phyloP scores from a whole-genome alignment of 208 protist species.

The Trichomonas vaginalis region DNA sequence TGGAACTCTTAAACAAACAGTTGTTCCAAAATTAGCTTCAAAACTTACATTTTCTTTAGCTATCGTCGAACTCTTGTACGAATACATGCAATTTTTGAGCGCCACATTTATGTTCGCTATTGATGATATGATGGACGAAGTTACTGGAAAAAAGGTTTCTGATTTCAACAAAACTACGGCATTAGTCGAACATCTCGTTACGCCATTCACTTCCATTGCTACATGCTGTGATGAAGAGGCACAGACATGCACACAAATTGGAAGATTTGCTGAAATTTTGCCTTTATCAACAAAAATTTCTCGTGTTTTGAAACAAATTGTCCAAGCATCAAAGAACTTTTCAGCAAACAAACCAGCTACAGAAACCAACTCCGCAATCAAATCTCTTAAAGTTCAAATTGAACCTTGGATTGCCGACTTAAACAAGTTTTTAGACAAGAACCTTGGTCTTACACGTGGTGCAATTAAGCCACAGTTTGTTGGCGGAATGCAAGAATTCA shows the following conservation, averaged over 20 bases:
- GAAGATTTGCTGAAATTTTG: neutral
- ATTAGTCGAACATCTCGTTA: neutral
- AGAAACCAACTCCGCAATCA: neutral
- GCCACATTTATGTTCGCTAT: neutral
- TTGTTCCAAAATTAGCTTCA: neutral
- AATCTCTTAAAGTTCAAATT: neutral
- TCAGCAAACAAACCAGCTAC: neutral
- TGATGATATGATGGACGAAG: neutral
- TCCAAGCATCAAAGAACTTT: neutral
- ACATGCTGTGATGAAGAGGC: neutral
- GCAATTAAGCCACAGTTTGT: neutral
- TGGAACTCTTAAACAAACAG: neutral
- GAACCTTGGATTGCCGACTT: neutral
- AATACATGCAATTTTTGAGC: neutral
- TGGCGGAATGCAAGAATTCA: neutral
- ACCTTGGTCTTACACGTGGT: neutral
- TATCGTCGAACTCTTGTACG: neutral
- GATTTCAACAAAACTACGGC: neutral
- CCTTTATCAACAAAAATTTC: neutral
- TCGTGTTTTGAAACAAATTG: neutral
- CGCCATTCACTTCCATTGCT: neutral
- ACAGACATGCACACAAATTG: neutral
- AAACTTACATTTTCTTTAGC: neutral
- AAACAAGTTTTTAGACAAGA: neutral
- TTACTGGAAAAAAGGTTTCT: neutral